Conservation (phyloP, 495 filamentous ascomycete genomes). For the Penicillium verhagenii region DNA sequence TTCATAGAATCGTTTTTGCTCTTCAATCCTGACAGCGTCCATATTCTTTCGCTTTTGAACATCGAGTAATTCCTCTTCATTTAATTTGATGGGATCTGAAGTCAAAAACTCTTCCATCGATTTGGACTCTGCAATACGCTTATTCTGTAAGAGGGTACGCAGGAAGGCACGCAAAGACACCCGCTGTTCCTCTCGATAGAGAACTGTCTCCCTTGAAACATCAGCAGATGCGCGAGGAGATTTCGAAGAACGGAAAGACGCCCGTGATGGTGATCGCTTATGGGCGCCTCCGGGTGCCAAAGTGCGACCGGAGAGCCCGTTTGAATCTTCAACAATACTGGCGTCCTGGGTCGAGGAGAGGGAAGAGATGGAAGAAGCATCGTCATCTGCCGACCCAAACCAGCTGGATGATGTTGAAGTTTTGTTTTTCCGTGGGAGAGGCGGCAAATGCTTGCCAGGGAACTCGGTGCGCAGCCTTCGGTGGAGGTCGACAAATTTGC, state of each 20-base stretch:
- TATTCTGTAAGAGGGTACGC: conserved; percentile 77
- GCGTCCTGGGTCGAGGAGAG: conserved; percentile 65
- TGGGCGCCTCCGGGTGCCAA: conserved; percentile 25
- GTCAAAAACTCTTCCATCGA: conserved; percentile 82
- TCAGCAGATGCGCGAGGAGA: conserved; percentile 51
- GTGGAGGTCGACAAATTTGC: conserved; percentile 79
- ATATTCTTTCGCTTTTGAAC: conserved; percentile 74
- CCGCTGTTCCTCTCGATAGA: conserved; percentile 88
- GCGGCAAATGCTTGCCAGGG: conserved; percentile 84
- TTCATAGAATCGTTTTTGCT: conserved; percentile 93
- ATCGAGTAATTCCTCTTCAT: conserved; percentile 80
- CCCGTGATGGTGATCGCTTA: conserved; percentile 36
- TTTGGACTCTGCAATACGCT: conserved; percentile 75
- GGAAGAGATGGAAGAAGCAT: conserved; percentile 76
- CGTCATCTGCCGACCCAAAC: conserved; percentile 57
- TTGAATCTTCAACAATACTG: conserved; percentile 36
- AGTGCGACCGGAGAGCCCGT: conserved; percentile 21
- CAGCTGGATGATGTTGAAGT: conserved; percentile 60
- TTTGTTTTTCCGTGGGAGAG: conserved; percentile 89
- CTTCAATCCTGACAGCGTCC: conserved; percentile 84
- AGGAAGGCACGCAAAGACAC: conserved; percentile 90
- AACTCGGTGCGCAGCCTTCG: conserved; percentile 79
- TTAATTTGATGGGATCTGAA: conserved; percentile 61
- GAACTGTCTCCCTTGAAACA: conserved; percentile 47
- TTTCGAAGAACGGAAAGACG: conserved; percentile 36